Percentiles rank a stretch among this genome's conserved stretches.
Evolutionary conservation across 1,284 basidiomycete genomes (phyloP).

Genomic region (Sanghuangporus weigelae): DNA sequence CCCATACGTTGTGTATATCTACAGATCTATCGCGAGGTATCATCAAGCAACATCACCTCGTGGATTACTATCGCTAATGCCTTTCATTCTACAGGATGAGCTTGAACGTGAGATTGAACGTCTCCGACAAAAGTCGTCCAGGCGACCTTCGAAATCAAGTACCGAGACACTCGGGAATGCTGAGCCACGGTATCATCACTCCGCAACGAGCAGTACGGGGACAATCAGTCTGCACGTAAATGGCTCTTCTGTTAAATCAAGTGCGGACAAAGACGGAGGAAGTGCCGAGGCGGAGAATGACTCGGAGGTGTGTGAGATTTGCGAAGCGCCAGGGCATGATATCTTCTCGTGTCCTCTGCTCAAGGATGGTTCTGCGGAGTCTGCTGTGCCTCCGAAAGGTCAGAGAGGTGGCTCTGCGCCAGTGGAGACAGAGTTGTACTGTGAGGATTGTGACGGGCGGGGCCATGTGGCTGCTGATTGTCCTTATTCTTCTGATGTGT

Average conservation of each 20-base stretch:
- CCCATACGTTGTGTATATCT: slow-evolving; percentile 7
- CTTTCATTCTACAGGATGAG: slow-evolving; percentile 55
- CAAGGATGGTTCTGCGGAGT: slow-evolving; percentile 31
- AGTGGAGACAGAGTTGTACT: slow-evolving; percentile 41
- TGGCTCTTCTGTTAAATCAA: slow-evolving; percentile 4
- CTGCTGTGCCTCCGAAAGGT: not conserved
- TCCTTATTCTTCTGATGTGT: slow-evolving; percentile 77
- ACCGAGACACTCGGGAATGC: slow-evolving; percentile 27
- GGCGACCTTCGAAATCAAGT: slow-evolving; percentile 51
- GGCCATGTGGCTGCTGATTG: slow-evolving; percentile 69
- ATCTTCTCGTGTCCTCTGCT: slow-evolving; percentile 73
- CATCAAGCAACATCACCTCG: slow-evolving; percentile 1
- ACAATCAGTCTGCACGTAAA: slow-evolving; percentile 10
- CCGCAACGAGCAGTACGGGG: slow-evolving; percentile 17
- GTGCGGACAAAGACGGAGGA: not conserved
- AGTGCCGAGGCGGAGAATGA: slow-evolving; percentile 15
- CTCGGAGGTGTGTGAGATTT: slow-evolving; percentile 69
- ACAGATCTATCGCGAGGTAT: slow-evolving; percentile 82
- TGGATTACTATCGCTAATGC: not conserved
- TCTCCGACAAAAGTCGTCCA: slow-evolving; percentile 64
- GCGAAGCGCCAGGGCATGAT: slow-evolving; percentile 77
- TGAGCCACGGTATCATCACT: slow-evolving; percentile 25
- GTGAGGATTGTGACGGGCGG: slow-evolving; percentile 72
- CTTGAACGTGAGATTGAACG: slow-evolving; percentile 81
- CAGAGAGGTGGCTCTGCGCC: slow-evolving; percentile 10